Evolutionary conservation across 441 rosid species (phyloP).

Genomic region (Adansonia madagascariensis): DNA sequence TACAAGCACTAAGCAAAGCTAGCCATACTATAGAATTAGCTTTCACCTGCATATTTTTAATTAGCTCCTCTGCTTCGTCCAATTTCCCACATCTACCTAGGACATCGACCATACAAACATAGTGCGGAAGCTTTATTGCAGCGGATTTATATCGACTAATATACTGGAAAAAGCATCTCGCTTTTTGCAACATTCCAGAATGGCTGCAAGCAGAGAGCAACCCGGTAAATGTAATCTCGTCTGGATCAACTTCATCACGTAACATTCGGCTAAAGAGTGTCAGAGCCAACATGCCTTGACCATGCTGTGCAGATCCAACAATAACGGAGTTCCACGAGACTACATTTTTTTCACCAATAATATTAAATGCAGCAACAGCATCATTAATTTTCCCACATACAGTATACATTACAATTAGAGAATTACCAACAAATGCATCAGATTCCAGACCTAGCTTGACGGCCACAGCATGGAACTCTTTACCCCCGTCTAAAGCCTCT

Average conservation of each 20-base stretch:
- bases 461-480: slow-evolving; percentile 57
- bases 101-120: slow-evolving; percentile 58
- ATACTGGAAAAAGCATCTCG: slow-evolving; percentile 46
- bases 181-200: slow-evolving; percentile 55
- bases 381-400: slow-evolving; percentile 57
- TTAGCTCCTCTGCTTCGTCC: slow-evolving; percentile 58
- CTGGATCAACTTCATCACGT: slow-evolving; percentile 55
- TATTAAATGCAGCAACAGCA: slow-evolving; percentile 52
- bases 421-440: slow-evolving; percentile 70
- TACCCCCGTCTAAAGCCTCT: slow-evolving; percentile 66
- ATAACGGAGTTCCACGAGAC: slow-evolving; percentile 83
- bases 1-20: slow-evolving; percentile 64
- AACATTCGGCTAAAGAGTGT: slow-evolving; percentile 62
- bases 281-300: slow-evolving; percentile 58
- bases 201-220: slow-evolving; percentile 68
- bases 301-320: slow-evolving; percentile 58
- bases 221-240: slow-evolving; percentile 61
- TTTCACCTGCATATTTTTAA: slow-evolving; percentile 43
- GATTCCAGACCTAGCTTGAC: slow-evolving; percentile 58
- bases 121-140: slow-evolving; percentile 49
- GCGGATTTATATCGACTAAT: slow-evolving; percentile 36
- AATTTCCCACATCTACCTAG: slow-evolving; percentile 56
- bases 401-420: slow-evolving; percentile 66
- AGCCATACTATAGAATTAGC: slow-evolving; percentile 56
- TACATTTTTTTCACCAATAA: slow-evolving; percentile 46